Conservation (phyloP, 768 basidiomycete species). For the Pulveroboletus sp. region DNA sequence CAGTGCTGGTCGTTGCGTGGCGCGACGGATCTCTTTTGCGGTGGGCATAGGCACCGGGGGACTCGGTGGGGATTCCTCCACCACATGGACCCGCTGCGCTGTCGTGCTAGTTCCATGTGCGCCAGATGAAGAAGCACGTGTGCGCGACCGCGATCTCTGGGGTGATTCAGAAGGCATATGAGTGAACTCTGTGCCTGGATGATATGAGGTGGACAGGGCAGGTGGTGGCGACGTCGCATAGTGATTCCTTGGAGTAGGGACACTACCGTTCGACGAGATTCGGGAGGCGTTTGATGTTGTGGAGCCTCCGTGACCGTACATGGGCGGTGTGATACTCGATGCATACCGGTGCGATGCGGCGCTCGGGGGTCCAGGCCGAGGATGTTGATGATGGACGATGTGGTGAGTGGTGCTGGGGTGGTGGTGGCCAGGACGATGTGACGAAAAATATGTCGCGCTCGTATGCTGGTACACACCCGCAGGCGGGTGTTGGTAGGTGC, state of each 20-base stretch:
- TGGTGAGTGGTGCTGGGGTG: constrained; percentile 17
- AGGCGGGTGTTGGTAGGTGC: constrained; percentile 6
- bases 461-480: constrained; percentile 9
- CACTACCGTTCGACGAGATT: constrained; percentile 18
- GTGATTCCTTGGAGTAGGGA: constrained; percentile 10
- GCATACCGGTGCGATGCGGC: constrained; percentile 30
- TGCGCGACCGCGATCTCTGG: constrained; percentile 17
- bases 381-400: constrained; percentile 15
- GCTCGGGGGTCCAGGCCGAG: constrained; percentile 27
- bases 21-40: constrained; percentile 17
- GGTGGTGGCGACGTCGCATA: constrained; percentile 9
- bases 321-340: constrained; percentile 22
- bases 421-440: constrained; percentile 6
- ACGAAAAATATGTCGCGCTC: constrained; percentile 10
- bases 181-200: not conserved
- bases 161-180: constrained; percentile 9
- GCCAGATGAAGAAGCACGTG: constrained; percentile 7
- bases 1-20: constrained; percentile 18
- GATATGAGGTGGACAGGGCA: constrained; percentile 2
- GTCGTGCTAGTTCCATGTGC: not conserved
- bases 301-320: constrained; percentile 25
- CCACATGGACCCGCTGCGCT: not conserved
- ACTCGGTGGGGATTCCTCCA: not conserved
- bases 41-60: not conserved
- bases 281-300: constrained; percentile 16